phyloP scores from a whole-genome alignment of 2,329 filamentous ascomycete species.

The Canariomyces notabilis region DNA sequence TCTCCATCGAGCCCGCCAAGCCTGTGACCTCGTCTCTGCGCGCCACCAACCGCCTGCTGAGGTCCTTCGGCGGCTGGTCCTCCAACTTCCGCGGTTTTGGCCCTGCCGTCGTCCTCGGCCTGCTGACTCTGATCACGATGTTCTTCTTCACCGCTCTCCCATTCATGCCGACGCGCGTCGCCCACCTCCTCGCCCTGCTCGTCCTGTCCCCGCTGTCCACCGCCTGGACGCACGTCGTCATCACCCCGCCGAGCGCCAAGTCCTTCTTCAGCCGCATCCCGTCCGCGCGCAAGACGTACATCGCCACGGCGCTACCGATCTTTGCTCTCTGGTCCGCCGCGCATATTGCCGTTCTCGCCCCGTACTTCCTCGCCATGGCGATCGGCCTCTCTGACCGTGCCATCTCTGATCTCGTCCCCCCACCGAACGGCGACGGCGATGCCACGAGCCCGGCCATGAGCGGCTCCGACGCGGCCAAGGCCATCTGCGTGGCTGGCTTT shows the following conservation, averaged over 20 bases:
- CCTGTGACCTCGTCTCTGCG: conserved; percentile 49
- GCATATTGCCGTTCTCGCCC: conserved; percentile 45
- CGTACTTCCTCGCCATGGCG: conserved; percentile 41
- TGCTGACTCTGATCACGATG: conserved; percentile 31
- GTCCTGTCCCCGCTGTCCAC: conserved; percentile 64
- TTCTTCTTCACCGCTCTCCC: conserved; percentile 33
- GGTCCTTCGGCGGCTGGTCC: conserved; percentile 56
- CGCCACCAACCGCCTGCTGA: conserved; percentile 51
- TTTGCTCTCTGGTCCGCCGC: conserved; percentile 56
- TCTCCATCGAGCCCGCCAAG: conserved; percentile 30
- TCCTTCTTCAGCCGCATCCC: conserved; percentile 67
- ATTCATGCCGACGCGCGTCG: conserved; percentile 34
- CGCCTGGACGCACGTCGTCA: conserved; percentile 81
- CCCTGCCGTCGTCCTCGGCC: conserved; percentile 39
- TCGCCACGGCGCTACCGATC: conserved; percentile 64
- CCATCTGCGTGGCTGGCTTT: conserved; percentile 39
- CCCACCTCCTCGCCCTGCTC: conserved; percentile 51
- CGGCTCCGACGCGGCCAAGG: conserved; percentile 45
- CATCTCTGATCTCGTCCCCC: conserved; percentile 33
- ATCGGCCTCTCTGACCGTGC: conserved; percentile 39
- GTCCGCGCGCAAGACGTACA: conserved; percentile 56
- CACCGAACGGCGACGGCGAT: conserved; percentile 35
- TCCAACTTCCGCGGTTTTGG: conserved; percentile 66
- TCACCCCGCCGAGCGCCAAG: conserved; percentile 61
- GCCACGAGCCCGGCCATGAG: conserved; percentile 43